Percentiles rank a stretch among this genome's conserved stretches.
Conservation (phyloP, 371 early-diverging fungal species). For the Coemansia sp. region DNA sequence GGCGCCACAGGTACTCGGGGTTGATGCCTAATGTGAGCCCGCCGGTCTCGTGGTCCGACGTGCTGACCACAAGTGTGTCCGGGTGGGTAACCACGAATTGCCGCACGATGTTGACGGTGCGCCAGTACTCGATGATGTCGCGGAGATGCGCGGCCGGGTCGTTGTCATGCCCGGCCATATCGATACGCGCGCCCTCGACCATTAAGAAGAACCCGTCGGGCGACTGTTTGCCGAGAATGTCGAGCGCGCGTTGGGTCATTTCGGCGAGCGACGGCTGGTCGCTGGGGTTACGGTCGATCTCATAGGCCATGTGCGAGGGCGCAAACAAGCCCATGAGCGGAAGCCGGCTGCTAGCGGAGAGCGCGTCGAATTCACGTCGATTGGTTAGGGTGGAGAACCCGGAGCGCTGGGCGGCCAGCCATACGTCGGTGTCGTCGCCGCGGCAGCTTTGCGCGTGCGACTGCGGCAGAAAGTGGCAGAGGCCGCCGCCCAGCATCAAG, state of each 20-base stretch:
- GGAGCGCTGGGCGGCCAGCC: constrained; percentile 55
- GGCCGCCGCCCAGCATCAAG: constrained; percentile 88
- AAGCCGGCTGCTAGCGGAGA: constrained; percentile 51
- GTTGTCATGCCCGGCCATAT: constrained; percentile 61
- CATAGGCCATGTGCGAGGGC: constrained; percentile 80
- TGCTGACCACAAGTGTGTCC: constrained; percentile 82
- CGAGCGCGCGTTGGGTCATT: constrained; percentile 79
- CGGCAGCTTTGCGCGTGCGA: constrained; percentile 63
- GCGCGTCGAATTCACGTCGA: constrained; percentile 58
- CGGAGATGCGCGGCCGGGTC: constrained; percentile 88
- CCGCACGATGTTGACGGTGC: constrained; percentile 68
- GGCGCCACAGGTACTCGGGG: constrained; percentile 86
- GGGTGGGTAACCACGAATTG: constrained; percentile 70
- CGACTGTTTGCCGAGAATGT: constrained; percentile 56
- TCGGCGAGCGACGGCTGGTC: constrained; percentile 79
- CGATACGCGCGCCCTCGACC: constrained; percentile 94
- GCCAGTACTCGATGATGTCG: constrained; percentile 89
- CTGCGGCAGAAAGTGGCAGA: constrained; percentile 78
- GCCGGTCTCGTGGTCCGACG: constrained; percentile 95
- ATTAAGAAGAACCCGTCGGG: constrained; percentile 85
- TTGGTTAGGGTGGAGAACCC: constrained; percentile 61
- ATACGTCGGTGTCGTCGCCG: constrained; percentile 63
- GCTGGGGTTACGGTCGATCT: constrained; percentile 75
- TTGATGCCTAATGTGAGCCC: constrained; percentile 75
- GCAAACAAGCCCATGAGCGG: constrained; percentile 80